Evolutionary conservation across 768 basidiomycete species (phyloP).

Genomic region (Lentinula aciculospora): DNA sequence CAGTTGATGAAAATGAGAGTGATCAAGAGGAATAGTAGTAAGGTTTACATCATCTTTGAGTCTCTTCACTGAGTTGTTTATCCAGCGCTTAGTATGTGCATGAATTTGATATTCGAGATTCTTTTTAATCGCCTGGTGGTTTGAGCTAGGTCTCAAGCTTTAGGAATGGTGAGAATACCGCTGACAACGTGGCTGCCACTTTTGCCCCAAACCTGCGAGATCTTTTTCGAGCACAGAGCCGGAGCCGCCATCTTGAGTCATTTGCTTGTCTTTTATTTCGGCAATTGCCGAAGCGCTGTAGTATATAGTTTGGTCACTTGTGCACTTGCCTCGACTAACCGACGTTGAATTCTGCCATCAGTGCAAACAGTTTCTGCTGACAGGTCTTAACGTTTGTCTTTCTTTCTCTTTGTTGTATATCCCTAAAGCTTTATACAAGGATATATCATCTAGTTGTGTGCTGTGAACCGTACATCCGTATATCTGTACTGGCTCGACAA

Average conservation of each 20-base stretch:
- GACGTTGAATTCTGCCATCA: conserved; percentile 7
- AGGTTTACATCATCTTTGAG: background rate
- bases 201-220: no score
- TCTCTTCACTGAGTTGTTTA: background rate
- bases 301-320: background rate
- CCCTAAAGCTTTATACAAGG: background rate
- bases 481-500: background rate
- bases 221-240: no score
- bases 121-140: no score
- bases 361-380: background rate
- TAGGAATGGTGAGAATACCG: no score
- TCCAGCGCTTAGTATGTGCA: background rate
- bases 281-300: background rate
- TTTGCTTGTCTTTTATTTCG: background rate
- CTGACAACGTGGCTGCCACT: no score
- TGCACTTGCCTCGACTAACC: background rate
- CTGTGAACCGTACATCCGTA: no score
- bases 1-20: conserved; percentile 13
- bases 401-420: background rate
- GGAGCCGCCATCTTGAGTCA: background rate
- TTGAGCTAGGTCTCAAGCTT: no score
- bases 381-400: conserved; percentile 2
- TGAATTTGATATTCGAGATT: no score
- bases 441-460: no score
- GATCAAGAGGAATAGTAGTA: background rate